Evolutionary conservation across 306 rosid species (phyloP).

Genomic region (Dryas drummondii): DNA sequence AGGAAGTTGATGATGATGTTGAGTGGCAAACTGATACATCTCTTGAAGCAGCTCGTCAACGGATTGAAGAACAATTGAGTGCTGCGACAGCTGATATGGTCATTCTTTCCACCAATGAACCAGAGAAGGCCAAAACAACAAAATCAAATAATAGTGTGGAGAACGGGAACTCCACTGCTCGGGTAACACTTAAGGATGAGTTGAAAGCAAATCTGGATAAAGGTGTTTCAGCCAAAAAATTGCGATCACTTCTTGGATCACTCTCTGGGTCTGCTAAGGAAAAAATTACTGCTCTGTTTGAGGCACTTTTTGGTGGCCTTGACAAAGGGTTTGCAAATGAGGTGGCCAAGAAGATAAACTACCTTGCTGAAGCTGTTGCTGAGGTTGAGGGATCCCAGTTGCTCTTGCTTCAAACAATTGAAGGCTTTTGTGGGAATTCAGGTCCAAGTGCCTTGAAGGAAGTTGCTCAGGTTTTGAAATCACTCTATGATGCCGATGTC

Average conservation of each 20-base stretch:
- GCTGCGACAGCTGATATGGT: conserved; percentile 71
- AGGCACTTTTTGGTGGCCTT: conserved; percentile 40
- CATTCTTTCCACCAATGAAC: conserved; percentile 53
- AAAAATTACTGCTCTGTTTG: conserved; percentile 46
- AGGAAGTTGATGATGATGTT: conserved; percentile 39
- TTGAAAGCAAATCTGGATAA: conserved; percentile 42
- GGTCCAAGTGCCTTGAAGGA: conserved; percentile 44
- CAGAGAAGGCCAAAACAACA: conserved; percentile 31
- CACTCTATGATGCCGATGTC: conserved; percentile 54
- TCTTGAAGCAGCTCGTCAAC: conserved; percentile 52
- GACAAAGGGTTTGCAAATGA: conserved; percentile 58
- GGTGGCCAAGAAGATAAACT: conserved; percentile 38
- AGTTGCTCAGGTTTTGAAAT: conserved; percentile 55
- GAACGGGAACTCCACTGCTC: conserved; percentile 32
- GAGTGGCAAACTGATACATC: conserved; percentile 72
- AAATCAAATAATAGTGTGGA: conserved; percentile 19
- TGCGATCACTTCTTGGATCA: conserved; percentile 31
- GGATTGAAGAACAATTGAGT: conserved; percentile 60
- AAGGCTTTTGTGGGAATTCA: conserved; percentile 39
- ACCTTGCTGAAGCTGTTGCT: conserved; percentile 44
- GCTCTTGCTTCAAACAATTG: conserved; percentile 43
- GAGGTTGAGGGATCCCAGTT: conserved; percentile 43
- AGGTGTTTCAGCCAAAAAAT: conserved; percentile 34
- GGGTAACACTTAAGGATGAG: conserved; percentile 34
- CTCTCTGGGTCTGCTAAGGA: conserved; percentile 45